Conservation (phyloP, 371 early-diverging fungal genomes). For the Funneliformis caledonium region DNA sequence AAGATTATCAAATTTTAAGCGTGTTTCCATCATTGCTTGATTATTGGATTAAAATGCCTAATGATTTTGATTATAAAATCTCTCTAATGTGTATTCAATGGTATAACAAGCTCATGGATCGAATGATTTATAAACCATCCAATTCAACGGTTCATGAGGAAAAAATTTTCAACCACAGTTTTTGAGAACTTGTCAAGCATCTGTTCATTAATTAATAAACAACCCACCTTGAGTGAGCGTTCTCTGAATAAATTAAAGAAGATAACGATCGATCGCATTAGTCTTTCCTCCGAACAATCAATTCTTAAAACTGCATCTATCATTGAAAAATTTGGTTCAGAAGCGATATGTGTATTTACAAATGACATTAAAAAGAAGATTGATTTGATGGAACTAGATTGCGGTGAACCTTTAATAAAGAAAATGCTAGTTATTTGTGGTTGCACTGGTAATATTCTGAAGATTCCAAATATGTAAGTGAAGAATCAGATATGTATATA, state of each 20-base stretch:
- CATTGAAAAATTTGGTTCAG: not conserved
- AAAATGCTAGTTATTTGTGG: conserved; percentile 24
- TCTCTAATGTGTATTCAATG: conserved; percentile 8
- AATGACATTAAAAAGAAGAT: not conserved
- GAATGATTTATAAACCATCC: no score
- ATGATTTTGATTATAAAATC: not conserved
- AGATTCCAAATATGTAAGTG: conserved; percentile 29
- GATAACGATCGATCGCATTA: not conserved
- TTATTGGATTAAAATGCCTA: not conserved
- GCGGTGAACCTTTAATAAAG: not conserved
- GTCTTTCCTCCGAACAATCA: not conserved
- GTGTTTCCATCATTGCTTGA: conserved; percentile 10
- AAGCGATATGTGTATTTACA: not conserved
- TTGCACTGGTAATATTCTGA: not conserved
- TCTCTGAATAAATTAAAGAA: not conserved
- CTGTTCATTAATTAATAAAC: conserved; percentile 9
- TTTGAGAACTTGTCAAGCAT: conserved; percentile 7
- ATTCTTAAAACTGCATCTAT: not conserved
- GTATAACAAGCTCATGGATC: conserved; percentile 5
- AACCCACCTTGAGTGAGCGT: not conserved
- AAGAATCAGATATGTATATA: no score
- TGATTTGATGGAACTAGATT: not conserved
- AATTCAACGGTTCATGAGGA: not conserved
- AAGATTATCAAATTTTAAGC: no score
- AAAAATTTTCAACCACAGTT: not conserved